Conservation (phyloP, 164 flowering plant genomes). For the Stephania japonica region DNA sequence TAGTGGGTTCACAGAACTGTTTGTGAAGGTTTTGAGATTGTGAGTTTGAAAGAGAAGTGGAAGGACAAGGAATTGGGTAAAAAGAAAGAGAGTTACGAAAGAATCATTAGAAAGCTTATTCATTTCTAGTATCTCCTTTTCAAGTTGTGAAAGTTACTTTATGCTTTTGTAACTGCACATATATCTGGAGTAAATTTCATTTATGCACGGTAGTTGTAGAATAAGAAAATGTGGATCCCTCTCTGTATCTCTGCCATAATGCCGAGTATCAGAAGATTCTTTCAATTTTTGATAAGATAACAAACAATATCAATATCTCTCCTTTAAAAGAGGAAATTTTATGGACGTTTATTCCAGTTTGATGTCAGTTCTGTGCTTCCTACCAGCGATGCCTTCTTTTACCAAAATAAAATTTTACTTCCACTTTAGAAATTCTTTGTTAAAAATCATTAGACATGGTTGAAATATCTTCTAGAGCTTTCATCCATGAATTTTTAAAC, state of each 20-base stretch:
- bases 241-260: neutral
- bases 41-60: too few relatives aligned
- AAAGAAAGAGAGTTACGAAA: too few relatives aligned
- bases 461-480: conserved; percentile 1
- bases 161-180: too few relatives aligned
- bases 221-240: neutral
- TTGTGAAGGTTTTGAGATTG: too few relatives aligned
- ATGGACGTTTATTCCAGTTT: neutral
- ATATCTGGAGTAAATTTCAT: neutral
- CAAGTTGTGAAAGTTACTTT: too few relatives aligned
- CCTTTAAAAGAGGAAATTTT: neutral
- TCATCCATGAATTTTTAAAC: neutral
- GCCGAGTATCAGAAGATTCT: neutral
- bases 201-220: neutral
- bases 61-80: too few relatives aligned
- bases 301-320: neutral
- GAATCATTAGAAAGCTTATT: too few relatives aligned
- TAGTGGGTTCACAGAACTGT: neutral
- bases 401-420: neutral
- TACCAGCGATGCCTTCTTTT: neutral
- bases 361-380: neutral
- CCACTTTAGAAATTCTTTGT: neutral
- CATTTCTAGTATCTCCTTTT: too few relatives aligned
- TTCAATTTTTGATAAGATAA: too few relatives aligned
- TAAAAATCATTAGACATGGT: neutral